Percentiles rank a stretch among this genome's conserved stretches.
These are phyloP conservation scores for Sugiyamaella floridensis DNA, from an alignment of 805 yeast genomes.

Conservation along the genomic window DNA sequence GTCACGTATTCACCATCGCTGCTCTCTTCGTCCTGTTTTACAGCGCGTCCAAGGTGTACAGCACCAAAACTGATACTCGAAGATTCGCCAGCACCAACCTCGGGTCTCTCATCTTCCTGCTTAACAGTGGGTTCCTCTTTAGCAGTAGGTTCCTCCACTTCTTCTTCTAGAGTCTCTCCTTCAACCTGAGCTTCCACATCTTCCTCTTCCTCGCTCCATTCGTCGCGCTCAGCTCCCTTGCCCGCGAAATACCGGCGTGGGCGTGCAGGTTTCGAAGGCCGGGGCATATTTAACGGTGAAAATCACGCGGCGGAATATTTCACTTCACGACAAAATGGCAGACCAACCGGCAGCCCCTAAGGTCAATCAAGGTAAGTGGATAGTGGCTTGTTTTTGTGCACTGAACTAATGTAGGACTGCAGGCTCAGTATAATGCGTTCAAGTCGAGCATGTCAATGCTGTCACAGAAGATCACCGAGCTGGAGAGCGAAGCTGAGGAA, in stretches of 20 bases:
- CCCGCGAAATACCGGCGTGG: slow-evolving; percentile 21
- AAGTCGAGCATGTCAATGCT: slow-evolving; percentile 32
- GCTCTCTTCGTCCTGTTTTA: slow-evolving; percentile 12
- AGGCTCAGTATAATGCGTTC: slow-evolving; percentile 35
- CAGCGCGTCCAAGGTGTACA: background rate
- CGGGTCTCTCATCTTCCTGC: background rate
- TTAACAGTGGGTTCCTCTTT: background rate
- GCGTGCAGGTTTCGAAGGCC: background rate
- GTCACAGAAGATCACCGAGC: slow-evolving; percentile 33
- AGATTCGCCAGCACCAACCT: background rate
- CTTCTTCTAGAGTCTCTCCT: background rate
- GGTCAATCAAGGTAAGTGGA: slow-evolving; percentile 19
- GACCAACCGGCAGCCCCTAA: slow-evolving; percentile 14
- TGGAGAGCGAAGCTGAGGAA: slow-evolving; percentile 37
- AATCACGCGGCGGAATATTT: background rate
- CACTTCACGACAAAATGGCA: slow-evolving; percentile 1
- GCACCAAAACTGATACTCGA: background rate
- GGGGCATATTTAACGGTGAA: background rate
- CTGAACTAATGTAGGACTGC: slow-evolving; percentile 26
- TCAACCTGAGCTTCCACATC: slow-evolving; percentile 23
- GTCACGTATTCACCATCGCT: slow-evolving; percentile 26
- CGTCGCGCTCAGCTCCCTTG: slow-evolving; percentile 14
- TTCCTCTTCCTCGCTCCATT: slow-evolving; percentile 20
- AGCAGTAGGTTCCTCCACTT: background rate
- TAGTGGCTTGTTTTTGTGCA: background rate